Evolutionary conservation across 2,329 filamentous ascomycete genomes (phyloP).

Genomic region (Knufia fluminis): DNA sequence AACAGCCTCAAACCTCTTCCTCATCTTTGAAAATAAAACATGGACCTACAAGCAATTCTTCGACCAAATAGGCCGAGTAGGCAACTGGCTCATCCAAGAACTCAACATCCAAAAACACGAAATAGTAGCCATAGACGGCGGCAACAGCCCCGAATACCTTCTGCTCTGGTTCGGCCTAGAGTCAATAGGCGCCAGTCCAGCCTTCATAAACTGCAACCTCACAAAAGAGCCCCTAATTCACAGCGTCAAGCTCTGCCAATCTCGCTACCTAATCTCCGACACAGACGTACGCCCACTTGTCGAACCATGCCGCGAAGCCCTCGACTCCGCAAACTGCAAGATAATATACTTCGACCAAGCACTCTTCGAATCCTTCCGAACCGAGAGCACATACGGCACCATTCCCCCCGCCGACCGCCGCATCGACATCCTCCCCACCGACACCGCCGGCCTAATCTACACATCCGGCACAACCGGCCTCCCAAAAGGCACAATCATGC

Average conservation of each 20-base stretch:
- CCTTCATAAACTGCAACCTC: conserved; percentile 59
- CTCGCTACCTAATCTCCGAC: conserved; percentile 51
- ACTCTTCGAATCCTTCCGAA: conserved; percentile 39
- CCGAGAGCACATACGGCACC: conserved; percentile 40
- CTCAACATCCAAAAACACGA: conserved; percentile 49
- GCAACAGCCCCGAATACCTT: conserved; percentile 58
- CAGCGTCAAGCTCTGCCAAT: conserved; percentile 51
- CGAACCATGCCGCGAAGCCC: conserved; percentile 38
- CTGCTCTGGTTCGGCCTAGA: conserved; percentile 57
- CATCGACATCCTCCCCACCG: conserved; percentile 40
- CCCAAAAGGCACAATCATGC: conserved; percentile 52
- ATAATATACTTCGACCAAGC: conserved; percentile 47
- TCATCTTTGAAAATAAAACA: conserved; percentile 57
- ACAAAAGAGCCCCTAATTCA: conserved; percentile 54
- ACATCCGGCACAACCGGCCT: conserved; percentile 69
- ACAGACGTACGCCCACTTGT: conserved; percentile 42
- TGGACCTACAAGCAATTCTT: conserved; percentile 53
- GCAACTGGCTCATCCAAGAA: conserved; percentile 50
- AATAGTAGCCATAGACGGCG: conserved; percentile 57
- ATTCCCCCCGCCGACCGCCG: conserved; percentile 49
- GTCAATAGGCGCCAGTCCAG: conserved; percentile 57
- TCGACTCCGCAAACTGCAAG: conserved; percentile 46
- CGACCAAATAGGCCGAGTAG: conserved; percentile 49
- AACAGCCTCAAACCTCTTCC: conserved; percentile 47
- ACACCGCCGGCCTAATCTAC: conserved; percentile 59